Percentiles rank a stretch among this genome's conserved stretches.
Conservation (phyloP, 106 monocot genomes). For the Apostasia shenzhenica region DNA sequence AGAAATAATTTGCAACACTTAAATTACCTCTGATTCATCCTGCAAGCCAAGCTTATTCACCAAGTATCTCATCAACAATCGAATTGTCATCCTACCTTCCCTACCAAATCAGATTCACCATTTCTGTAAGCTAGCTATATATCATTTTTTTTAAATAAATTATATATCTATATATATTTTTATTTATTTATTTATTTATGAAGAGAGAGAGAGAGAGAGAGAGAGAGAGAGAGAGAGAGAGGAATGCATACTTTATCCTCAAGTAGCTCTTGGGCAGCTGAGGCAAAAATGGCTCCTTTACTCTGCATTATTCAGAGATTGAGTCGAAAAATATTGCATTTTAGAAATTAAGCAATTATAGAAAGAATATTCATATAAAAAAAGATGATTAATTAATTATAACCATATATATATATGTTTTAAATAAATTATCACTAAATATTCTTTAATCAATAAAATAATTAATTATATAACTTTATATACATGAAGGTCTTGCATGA, state of each 20-base stretch:
- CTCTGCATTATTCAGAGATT: constrained; percentile 24
- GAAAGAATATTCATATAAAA: background rate
- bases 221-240: constrained; percentile 1
- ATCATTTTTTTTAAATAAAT: background rate
- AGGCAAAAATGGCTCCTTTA: constrained; percentile 53
- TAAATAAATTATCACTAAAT: background rate
- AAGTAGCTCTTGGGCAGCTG: constrained; percentile 73
- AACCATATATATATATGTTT: background rate
- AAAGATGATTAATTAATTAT: background rate
- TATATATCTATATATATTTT: background rate
- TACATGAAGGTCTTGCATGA: background rate
- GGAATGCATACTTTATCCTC: constrained; percentile 57
- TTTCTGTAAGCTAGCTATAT: background rate
- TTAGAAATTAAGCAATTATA: constrained; percentile 2
- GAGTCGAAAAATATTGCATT: background rate
- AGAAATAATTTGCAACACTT: too few species aligned
- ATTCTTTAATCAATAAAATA: background rate
- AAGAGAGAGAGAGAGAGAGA: constrained; percentile 5
- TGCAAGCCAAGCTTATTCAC: constrained; percentile 50
- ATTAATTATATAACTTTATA: too few species aligned
- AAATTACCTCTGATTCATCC: constrained; percentile 59
- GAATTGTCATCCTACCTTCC: constrained; percentile 55
- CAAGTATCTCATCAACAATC: constrained; percentile 74
- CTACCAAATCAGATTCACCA: constrained; percentile 13
- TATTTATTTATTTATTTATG: background rate